These are phyloP conservation scores for Colletotrichum sp. DNA, from an alignment of 2,329 filamentous ascomycete genomes.

Conservation along the genomic window DNA sequence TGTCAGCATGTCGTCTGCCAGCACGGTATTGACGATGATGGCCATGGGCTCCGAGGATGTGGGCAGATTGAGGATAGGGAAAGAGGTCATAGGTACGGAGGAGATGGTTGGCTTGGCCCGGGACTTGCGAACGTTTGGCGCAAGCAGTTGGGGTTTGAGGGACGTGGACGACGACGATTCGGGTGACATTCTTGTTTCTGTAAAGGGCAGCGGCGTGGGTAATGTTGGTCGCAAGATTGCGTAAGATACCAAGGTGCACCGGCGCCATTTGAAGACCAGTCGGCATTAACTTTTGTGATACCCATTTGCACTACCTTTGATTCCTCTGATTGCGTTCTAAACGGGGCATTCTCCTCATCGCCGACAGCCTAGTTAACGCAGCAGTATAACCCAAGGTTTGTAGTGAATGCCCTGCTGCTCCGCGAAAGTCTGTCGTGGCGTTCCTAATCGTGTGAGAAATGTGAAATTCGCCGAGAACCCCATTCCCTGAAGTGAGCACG, in stretches of 20 bases:
- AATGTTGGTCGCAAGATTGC: constrained; percentile 93
- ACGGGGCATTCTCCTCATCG: constrained; percentile 17
- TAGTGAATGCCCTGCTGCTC: constrained; percentile 55
- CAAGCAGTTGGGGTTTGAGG: constrained; percentile 87
- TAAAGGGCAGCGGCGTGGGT: constrained; percentile 91
- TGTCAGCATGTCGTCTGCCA: constrained; percentile 72
- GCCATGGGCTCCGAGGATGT: constrained; percentile 98
- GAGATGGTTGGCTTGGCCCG: constrained; percentile 80
- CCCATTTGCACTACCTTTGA: constrained; percentile 8
- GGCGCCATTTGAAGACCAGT: constrained; percentile 20
- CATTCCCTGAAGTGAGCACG: constrained; percentile 60
- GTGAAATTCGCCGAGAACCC: constrained; percentile 58
- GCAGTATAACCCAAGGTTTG: constrained; percentile 61
- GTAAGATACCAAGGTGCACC: constrained; percentile 35
- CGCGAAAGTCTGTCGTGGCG: constrained; percentile 51
- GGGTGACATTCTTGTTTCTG: constrained; percentile 81
- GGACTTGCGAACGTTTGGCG: constrained; percentile 88
- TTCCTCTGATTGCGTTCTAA: constrained; percentile 20
- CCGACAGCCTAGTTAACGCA: constrained; percentile 47
- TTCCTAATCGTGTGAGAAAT: constrained; percentile 54
- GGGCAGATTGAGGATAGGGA: constrained; percentile 81
- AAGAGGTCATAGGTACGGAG: constrained; percentile 81
- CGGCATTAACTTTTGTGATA: not conserved
- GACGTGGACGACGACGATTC: constrained; percentile 72
- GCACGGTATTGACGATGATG: constrained; percentile 87